Evolutionary conservation across 2,329 filamentous ascomycete genomes (phyloP), one percentile per base, ranked within the genome.

Genomic region (Pyrenophora seminiperda): DNA sequence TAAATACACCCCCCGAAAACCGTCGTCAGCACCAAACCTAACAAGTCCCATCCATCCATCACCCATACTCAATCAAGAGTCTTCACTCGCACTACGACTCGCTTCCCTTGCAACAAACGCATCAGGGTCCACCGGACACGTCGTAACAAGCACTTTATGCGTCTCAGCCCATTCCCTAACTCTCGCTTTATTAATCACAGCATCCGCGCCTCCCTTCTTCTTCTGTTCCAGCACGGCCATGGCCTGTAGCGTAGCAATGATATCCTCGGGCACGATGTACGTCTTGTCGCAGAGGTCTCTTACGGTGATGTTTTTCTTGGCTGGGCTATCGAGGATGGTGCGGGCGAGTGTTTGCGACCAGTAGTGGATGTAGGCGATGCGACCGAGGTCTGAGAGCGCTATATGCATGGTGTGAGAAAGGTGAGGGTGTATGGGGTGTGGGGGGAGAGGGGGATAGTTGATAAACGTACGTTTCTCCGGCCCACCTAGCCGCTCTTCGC

Each of bases 261-360:
- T 90, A 73, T 97, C 93, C 34, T 97, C 93, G 0, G 83, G 81
- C 47, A 88, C 79, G 71, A 97, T 96, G 78, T 90, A 96, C 0
- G 91, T 96, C 31, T 83, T 85, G 40, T 83, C 77, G 44, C 89
- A 90, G 64, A 93, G 87, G 49, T 89, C 83, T 39, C 85, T 81
- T 9, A 96, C 77, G 9, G 87, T 87, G 44, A 91, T 73, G 31
- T 71, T 76, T 61, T 78, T 79, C 59, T 76, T 80, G 10, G 73
- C 66, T 4, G 70, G 73, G 37, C 72, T 72, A 7, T 69, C 55
- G n/a, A 82, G 68, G 19, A 86, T 72, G 47, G 75, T 89, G n/a
- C 90, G 81, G 5, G 87, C 87, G 54, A 97, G 86, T 61, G 94
- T 90, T 34, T 88, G 86, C 1, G 87, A 86, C 93, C 93, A 97